Evolutionary conservation across 257 asterid genomes (phyloP), one percentile per base, ranked within the genome.

Genomic region (Capsicum chinense): DNA sequence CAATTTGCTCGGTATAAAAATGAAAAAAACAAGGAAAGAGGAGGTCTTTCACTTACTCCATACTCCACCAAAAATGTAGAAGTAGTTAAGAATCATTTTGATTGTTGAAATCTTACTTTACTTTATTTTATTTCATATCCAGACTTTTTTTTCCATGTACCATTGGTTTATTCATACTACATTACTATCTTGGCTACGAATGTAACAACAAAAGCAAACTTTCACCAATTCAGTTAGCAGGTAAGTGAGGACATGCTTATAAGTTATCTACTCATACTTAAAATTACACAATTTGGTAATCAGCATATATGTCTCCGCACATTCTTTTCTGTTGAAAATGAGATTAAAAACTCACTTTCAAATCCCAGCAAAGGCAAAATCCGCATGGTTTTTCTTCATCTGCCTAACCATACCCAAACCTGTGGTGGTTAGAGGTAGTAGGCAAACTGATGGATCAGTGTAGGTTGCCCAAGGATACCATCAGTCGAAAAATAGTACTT

Each of bases 71-170:
- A 7, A 8, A 26, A 78, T 54, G 33, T 54, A 33, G 8, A 52
- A 76, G 42, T 52, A 54, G 64, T 54, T 78, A 54, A 78, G 64
- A 78, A 33, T 26, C 9, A 14, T 78, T 33, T 15, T 54, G 63
- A 33, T 56, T 54, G 48, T 14, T 50, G 47, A 74, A 47, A 74
- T 74, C 58, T 78, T 76, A 52, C 13, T 76, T 52, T 73, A 73
- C 13, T 76, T 52, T 73, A 73, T 48, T 19, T 54, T 3, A 48
- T 73, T 74, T 74, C 47, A 76, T 52, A 50, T 52, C 21, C 47
- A 74, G 47, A 50, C 21, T 26, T 74, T 14, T 52, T 52, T 74
- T 50, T 19, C 52, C 81, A 50, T 74, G 39, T 74, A 74, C 60
- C 35, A 12, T 2, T 50, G 42, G 19, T 21, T 52, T 13, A 52